These are phyloP conservation scores for Citrus australasica DNA, from an alignment of 345 rosid species.

Conservation along the genomic window DNA sequence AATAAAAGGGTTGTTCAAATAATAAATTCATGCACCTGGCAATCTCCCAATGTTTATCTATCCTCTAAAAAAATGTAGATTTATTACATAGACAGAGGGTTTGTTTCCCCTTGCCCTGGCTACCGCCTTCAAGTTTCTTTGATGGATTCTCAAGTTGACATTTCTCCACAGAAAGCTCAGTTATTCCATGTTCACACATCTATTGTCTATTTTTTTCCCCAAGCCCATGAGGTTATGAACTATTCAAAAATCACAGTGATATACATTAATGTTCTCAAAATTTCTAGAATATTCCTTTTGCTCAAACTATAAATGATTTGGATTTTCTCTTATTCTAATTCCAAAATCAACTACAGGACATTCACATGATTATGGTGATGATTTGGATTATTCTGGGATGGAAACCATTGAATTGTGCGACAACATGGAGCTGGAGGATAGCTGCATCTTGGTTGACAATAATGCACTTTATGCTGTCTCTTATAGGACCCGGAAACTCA, in stretches of 20 bases:
- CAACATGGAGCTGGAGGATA: conserved; percentile 40
- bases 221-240: neutral
- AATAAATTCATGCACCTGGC: neutral
- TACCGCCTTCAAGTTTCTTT: neutral
- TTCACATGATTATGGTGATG: conserved; percentile 23
- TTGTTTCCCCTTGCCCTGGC: neutral
- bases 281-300: neutral
- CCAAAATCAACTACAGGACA: conserved; percentile 24
- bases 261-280: neutral
- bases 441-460: conserved; percentile 31
- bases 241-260: neutral
- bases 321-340: neutral
- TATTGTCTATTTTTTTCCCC: neutral
- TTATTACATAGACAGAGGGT: neutral
- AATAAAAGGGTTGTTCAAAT: neutral
- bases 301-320: neutral
- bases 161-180: too few species aligned
- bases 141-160: neutral
- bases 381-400: conserved; percentile 30
- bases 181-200: neutral
- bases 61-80: neutral
- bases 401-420: conserved; percentile 47
- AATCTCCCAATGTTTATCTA: neutral
- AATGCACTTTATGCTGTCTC: conserved; percentile 46
- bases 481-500: conserved; percentile 38